A percentile compares a stretch with the other conserved stretches of the same genome.
These are phyloP conservation scores for Schoenoplectus triqueter DNA, from an alignment of 202 grass and related monocot species.

Conservation along the genomic window DNA sequence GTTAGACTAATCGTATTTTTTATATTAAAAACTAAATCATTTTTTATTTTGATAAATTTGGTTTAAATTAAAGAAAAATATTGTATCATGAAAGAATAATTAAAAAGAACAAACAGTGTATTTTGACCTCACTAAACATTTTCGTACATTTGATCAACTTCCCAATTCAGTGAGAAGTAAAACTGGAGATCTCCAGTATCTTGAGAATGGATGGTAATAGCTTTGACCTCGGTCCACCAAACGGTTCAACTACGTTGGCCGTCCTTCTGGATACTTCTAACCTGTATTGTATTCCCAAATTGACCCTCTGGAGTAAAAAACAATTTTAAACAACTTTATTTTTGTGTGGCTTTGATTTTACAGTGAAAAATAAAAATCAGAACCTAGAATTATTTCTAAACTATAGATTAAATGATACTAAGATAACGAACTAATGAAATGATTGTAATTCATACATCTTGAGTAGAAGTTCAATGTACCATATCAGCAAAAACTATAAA, in stretches of 20 bases:
- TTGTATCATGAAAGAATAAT: background rate
- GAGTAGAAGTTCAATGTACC: background rate
- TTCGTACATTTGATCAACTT: background rate
- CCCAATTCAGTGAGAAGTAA: background rate
- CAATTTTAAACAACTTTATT: too few species aligned
- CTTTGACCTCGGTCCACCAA: background rate
- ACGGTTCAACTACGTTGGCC: constrained; percentile 27
- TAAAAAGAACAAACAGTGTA: too few species aligned
- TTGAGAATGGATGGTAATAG: background rate
- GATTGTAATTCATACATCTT: background rate
- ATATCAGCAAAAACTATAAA: too few species aligned
- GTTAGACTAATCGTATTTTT: too few species aligned
- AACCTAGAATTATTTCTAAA: too few species aligned
- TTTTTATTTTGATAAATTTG: background rate
- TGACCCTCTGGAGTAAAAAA: background rate
- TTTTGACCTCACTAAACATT: background rate
- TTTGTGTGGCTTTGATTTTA: too few species aligned
- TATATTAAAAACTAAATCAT: too few species aligned
- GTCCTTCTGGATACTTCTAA: constrained; percentile 4
- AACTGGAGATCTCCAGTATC: constrained; percentile 24
- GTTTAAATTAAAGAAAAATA: background rate
- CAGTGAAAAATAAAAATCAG: too few species aligned
- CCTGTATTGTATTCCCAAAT: background rate
- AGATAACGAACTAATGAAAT: background rate
- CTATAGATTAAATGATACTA: too few species aligned